Conservation (phyloP, 1,139 yeast genomes). For the Hyphopichia pseudoburtonii region DNA sequence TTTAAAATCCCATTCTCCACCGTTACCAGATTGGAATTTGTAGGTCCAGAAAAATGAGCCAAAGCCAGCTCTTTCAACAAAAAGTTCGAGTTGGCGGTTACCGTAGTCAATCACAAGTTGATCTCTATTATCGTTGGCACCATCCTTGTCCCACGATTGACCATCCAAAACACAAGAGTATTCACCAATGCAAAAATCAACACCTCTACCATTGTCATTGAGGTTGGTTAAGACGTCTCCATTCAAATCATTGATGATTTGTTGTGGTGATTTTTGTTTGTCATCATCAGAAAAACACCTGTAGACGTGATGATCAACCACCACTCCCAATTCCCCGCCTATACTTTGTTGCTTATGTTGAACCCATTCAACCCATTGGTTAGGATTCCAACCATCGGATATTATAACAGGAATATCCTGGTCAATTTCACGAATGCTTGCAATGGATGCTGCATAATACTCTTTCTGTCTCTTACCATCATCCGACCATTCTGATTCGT, state of each 20-base stretch:
- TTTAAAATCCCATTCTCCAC: conserved; percentile 94
- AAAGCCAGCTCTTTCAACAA: conserved; percentile 53
- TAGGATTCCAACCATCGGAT: conserved; percentile 94
- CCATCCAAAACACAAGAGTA: conserved; percentile 86
- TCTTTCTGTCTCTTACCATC: conserved; percentile 51
- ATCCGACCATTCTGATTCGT: conserved; percentile 71
- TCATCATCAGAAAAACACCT: conserved; percentile 82
- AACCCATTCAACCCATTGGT: conserved; percentile 75
- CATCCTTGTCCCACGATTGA: conserved; percentile 62
- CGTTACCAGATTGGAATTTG: conserved; percentile 83
- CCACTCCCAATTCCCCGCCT: conserved; percentile 54
- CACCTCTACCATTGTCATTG: conserved; percentile 46
- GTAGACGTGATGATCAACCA: conserved; percentile 83
- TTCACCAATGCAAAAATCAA: conserved; percentile 84
- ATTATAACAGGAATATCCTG: conserved; percentile 66
- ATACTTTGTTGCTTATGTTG: conserved; percentile 39
- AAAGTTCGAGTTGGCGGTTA: conserved; percentile 39
- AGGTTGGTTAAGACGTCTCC: conserved; percentile 52
- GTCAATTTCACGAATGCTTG: conserved; percentile 59
- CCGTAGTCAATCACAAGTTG: conserved; percentile 41
- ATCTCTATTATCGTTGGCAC: conserved; percentile 44
- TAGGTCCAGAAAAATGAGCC: conserved; percentile 92
- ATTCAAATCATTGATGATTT: conserved; percentile 60
- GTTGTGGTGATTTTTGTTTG: conserved; percentile 60
- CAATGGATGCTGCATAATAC: conserved; percentile 70